These are phyloP conservation scores for Ceratocystis cacaofunesta DNA, from an alignment of 2,329 filamentous ascomycete species.

Conservation along the genomic window DNA sequence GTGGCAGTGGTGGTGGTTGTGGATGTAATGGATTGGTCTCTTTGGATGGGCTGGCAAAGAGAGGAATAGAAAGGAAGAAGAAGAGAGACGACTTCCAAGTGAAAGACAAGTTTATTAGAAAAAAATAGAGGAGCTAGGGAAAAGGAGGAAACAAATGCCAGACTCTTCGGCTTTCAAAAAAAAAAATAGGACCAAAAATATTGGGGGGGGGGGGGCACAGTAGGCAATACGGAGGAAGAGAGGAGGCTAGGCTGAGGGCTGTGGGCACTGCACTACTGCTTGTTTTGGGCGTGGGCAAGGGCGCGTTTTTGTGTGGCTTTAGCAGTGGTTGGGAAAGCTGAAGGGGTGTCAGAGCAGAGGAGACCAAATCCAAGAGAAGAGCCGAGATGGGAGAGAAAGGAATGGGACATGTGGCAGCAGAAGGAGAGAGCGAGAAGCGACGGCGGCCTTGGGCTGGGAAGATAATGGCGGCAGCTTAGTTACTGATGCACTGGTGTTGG, in stretches of 20 bases:
- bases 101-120: conserved; percentile 9
- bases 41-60: conserved; percentile 10
- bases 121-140: neutral
- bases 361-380: neutral
- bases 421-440: no score
- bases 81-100: conserved; percentile 13
- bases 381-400: neutral
- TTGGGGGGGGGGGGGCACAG: neutral
- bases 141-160: conserved; percentile 12
- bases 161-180: neutral
- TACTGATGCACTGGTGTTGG: neutral
- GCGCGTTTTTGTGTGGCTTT: neutral
- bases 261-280: neutral
- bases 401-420: neutral
- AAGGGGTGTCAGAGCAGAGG: neutral
- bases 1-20: conserved; percentile 12
- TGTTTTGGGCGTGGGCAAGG: neutral
- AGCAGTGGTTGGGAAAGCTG: conserved; percentile 1
- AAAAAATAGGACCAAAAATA: conserved; percentile 4
- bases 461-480: neutral
- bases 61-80: conserved; percentile 14
- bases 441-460: neutral
- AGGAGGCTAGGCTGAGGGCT: neutral
- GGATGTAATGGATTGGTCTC: conserved; percentile 9
- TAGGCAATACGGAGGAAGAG: neutral